These are phyloP conservation scores for Didymella sp. DNA, from an alignment of 2,329 filamentous ascomycete genomes.

Conservation along the genomic window DNA sequence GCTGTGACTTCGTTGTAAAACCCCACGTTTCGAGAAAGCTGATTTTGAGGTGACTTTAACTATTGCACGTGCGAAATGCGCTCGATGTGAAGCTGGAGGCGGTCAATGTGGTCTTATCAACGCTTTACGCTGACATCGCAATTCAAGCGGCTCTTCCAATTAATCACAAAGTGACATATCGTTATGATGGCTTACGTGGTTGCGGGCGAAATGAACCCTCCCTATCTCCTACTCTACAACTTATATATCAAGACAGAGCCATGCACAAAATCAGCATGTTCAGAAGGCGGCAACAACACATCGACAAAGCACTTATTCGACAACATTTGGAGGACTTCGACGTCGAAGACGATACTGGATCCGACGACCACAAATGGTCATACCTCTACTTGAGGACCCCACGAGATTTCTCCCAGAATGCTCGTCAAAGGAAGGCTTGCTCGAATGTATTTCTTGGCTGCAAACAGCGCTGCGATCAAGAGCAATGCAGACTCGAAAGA, in stretches of 20 bases:
- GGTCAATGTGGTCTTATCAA: neutral
- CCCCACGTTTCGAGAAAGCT: neutral
- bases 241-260: neutral
- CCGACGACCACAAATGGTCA: neutral
- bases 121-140: neutral
- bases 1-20: neutral
- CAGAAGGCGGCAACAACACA: neutral
- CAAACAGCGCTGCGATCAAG: slow-evolving; percentile 14
- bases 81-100: neutral
- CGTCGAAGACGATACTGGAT: neutral
- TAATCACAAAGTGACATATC: neutral
- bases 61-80: neutral
- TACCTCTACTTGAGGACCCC: too few species aligned
- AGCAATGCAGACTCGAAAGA: slow-evolving; percentile 19
- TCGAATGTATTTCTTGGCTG: slow-evolving; percentile 18
- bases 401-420: neutral
- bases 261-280: neutral
- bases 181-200: neutral
- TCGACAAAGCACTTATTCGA: slow-evolving; percentile 3
- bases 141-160: neutral
- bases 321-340: neutral
- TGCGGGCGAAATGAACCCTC: neutral
- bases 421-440: neutral
- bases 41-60: neutral
- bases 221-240: neutral